These are phyloP conservation scores for Yarrowia sp. DNA, from an alignment of 805 yeast genomes.

Conservation along the genomic window DNA sequence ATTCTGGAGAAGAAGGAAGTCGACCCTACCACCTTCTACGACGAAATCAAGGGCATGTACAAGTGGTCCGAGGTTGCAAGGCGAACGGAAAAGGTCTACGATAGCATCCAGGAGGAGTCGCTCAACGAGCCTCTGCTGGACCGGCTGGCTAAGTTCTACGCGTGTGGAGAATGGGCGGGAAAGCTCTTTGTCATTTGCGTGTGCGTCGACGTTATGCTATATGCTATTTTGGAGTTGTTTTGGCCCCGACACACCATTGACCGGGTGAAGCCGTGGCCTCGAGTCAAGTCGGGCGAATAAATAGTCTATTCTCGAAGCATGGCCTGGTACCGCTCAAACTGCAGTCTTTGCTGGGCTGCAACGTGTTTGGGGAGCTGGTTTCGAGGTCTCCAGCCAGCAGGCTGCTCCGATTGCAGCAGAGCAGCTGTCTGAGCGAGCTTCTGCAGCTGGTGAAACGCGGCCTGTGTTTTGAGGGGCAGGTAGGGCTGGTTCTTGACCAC, in stretches of 20 bases:
- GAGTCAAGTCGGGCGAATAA: slow-evolving; percentile 7
- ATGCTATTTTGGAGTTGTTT: slow-evolving; percentile 60
- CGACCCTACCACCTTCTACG: slow-evolving; percentile 75
- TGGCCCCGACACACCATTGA: slow-evolving; percentile 75
- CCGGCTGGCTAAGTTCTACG: slow-evolving; percentile 62
- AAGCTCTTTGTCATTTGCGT: slow-evolving; percentile 75
- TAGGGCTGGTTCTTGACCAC: neutral
- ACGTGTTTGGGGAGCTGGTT: neutral
- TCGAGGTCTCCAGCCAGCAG: slow-evolving; percentile 10
- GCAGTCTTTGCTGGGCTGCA: slow-evolving; percentile 3
- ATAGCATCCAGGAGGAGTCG: slow-evolving; percentile 44
- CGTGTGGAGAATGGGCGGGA: slow-evolving; percentile 75
- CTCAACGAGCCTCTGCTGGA: slow-evolving; percentile 54
- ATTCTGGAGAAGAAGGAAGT: slow-evolving; percentile 55
- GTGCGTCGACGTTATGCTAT: slow-evolving; percentile 72
- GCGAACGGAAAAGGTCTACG: slow-evolving; percentile 81
- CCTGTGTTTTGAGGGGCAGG: neutral
- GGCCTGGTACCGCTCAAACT: neutral
- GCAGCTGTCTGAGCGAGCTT: neutral
- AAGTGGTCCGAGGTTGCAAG: slow-evolving; percentile 88
- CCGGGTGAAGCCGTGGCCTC: slow-evolving; percentile 72
- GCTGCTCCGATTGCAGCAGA: neutral
- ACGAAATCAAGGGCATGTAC: slow-evolving; percentile 75
- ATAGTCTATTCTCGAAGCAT: neutral
- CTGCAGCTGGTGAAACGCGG: slow-evolving; percentile 4